Conservation (phyloP, 2,329 filamentous ascomycete genomes). For the Esteya vermicola region DNA sequence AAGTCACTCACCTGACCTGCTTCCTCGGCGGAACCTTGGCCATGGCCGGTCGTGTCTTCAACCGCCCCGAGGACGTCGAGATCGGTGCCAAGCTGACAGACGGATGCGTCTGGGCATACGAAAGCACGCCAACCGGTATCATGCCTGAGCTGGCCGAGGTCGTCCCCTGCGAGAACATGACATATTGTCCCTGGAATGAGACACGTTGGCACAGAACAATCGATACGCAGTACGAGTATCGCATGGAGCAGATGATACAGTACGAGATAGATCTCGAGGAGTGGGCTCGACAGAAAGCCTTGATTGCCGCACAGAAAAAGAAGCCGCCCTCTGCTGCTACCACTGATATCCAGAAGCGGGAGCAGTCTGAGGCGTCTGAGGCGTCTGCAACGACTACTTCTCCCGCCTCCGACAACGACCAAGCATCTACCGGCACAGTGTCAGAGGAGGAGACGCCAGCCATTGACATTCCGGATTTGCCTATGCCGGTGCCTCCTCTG, state of each 20-base stretch:
- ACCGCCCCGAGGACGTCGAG: conserved; percentile 43
- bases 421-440: background rate
- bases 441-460: too few species aligned
- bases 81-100: conserved; percentile 49
- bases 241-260: conserved; percentile 26
- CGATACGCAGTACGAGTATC: conserved; percentile 28
- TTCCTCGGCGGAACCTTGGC: conserved; percentile 60
- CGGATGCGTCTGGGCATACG: conserved; percentile 58
- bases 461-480: too few species aligned
- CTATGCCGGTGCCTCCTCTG: conserved; percentile 24
- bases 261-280: conserved; percentile 26
- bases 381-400: background rate
- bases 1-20: conserved; percentile 50
- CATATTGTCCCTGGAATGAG: conserved; percentile 38
- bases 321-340: background rate
- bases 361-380: background rate
- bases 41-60: conserved; percentile 49
- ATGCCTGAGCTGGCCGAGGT: conserved; percentile 46
- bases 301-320: conserved; percentile 6
- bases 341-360: background rate
- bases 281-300: conserved; percentile 20
- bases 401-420: background rate
- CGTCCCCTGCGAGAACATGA: conserved; percentile 30
- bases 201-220: conserved; percentile 33
- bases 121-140: conserved; percentile 42